Base-by-base conservation (phyloP, 495 filamentous ascomycete species). In the Penicillium canescens region DNA sequence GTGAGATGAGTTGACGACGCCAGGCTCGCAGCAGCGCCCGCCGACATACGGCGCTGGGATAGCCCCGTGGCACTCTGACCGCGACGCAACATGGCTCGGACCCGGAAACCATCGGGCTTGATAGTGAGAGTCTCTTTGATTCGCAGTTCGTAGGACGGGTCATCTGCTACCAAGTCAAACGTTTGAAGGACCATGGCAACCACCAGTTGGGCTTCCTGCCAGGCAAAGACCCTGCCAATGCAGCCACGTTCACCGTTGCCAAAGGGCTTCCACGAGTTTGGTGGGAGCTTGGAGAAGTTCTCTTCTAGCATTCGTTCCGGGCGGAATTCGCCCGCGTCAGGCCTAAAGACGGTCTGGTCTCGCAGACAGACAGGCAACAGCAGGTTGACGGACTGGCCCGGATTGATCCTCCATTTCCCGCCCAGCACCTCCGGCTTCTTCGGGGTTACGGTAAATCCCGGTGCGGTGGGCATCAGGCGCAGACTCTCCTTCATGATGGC, bases 131-230 rank as follows among this genome's bases (percentile, higher is more conserved):
- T 37, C 12, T 12, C 12, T 14, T 5, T 13, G n/a, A 37, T 13
- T 2, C 10, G 12, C 11, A 37, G 10, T 4, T 37, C 35, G 12
- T 37, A 37, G 1, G 12, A 13, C 12, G 35, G 35, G 11, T 37
- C 12, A 9, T 39, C 37, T 20, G 37, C 37, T 6, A 39, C 37
- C 14, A 39, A 39, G 37, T 39, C 37, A 18, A 39, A 39, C 7
- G 37, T 39, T 39, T 39, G 37, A 39, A 39, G 37, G 14, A 39
- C 14, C 7, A 18, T 14, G 14, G 37, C 37, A 39, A 39, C 14
- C 37, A 39, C 37, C 37, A 39, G 37, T 39, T 39, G 37, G 37
- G 37, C 37, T 39, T 39, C 37, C 37, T 39, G 37, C 37, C 37
- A 39, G 37, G 37, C 37, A 39, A 39, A 39, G 4, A n/a, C 37